These are phyloP conservation scores for Smallanthus sonchifolius DNA, from an alignment of 129 eudicot species.

Conservation along the genomic window DNA sequence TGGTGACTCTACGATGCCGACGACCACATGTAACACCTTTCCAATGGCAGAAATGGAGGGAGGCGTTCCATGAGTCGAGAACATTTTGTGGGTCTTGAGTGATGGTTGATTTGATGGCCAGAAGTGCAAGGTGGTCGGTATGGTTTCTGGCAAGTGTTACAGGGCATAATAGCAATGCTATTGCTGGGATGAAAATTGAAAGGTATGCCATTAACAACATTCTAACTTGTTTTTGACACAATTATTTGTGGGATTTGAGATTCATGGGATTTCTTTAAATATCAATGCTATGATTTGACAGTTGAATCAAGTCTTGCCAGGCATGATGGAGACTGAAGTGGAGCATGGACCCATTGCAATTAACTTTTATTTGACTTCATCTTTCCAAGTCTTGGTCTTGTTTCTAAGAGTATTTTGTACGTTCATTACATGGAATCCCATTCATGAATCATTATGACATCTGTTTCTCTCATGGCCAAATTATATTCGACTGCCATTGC, in stretches of 20 bases:
- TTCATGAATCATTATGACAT: background rate
- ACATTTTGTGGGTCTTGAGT: slow-evolving; percentile 19
- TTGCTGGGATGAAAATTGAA: slow-evolving; percentile 14
- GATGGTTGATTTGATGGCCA: slow-evolving; percentile 27
- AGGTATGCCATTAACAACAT: slow-evolving; percentile 15
- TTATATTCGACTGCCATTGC: background rate
- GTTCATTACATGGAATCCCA: background rate
- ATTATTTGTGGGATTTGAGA: background rate
- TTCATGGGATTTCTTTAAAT: background rate
- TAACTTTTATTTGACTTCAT: background rate
- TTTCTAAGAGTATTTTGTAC: background rate
- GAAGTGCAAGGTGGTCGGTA: slow-evolving; percentile 26
- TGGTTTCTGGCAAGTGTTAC: slow-evolving; percentile 14
- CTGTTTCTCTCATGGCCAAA: background rate
- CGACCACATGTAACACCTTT: slow-evolving; percentile 36
- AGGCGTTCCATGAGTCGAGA: slow-evolving; percentile 29
- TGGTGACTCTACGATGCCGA: slow-evolving; percentile 29
- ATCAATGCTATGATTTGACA: background rate
- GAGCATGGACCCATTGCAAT: background rate
- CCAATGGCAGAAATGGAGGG: slow-evolving; percentile 33
- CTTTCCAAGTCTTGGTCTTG: slow-evolving; percentile 15
- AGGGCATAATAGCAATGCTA: background rate
- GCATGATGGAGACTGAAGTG: slow-evolving; percentile 5
- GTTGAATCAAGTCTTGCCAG: background rate
- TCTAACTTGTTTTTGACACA: background rate